These are phyloP conservation scores for Arthrobotrys entomopaga DNA, from an alignment of 2,329 filamentous ascomycete species.

Conservation along the genomic window DNA sequence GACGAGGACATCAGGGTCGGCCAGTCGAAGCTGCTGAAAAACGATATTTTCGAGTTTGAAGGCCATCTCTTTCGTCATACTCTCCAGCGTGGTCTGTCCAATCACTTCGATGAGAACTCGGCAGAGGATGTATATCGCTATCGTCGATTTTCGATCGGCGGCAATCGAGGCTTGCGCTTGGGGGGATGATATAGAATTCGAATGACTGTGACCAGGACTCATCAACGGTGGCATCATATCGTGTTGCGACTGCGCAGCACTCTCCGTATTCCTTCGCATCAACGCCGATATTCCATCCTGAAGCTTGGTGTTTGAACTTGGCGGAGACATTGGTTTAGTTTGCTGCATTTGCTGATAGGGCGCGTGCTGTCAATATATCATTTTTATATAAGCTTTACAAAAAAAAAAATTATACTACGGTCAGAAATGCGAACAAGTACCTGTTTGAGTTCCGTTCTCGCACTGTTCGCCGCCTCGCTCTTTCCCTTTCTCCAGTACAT, in stretches of 20 bases:
- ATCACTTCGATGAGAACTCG: slow-evolving; percentile 94
- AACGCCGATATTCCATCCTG: slow-evolving; percentile 50
- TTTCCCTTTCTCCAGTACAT: slow-evolving; percentile 99
- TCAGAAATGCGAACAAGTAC: slow-evolving; percentile 31
- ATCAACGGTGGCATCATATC: slow-evolving; percentile 26
- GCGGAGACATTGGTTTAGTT: slow-evolving; percentile 44
- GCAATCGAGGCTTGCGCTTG: slow-evolving; percentile 58
- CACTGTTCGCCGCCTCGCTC: slow-evolving; percentile 83
- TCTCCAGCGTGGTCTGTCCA: slow-evolving; percentile 82
- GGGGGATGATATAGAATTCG: slow-evolving; percentile 44
- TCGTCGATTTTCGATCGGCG: slow-evolving; percentile 87
- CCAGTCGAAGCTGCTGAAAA: slow-evolving; percentile 90
- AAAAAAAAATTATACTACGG: background rate
- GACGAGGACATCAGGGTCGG: slow-evolving; percentile 81
- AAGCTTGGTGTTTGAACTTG: slow-evolving; percentile 46
- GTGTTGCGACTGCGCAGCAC: slow-evolving; percentile 21
- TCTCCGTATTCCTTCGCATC: slow-evolving; percentile 50
- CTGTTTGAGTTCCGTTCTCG: slow-evolving; percentile 63
- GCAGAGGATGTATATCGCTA: slow-evolving; percentile 95
- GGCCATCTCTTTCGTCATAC: slow-evolving; percentile 89
- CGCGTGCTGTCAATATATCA: slow-evolving; percentile 5
- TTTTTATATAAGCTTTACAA: slow-evolving; percentile 1
- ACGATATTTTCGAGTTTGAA: slow-evolving; percentile 95
- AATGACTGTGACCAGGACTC: slow-evolving; percentile 45
- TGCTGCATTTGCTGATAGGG: slow-evolving; percentile 39